Base-by-base conservation (phyloP, 2,329 filamentous ascomycete species). In the Sclerotinia glacialis region DNA sequence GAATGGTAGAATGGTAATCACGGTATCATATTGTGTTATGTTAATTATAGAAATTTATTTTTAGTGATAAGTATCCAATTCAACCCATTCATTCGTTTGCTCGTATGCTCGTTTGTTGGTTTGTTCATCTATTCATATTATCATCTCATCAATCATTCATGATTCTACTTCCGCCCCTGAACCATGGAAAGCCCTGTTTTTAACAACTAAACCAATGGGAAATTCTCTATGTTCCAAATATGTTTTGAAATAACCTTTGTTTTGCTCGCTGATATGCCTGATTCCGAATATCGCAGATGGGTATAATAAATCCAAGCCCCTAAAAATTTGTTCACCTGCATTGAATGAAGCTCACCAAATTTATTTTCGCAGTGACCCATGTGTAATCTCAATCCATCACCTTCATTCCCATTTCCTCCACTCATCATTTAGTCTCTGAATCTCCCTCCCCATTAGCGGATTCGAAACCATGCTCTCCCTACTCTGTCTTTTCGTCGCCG, bases 331-430 rank as follows among this genome's bases (percentile, higher is more conserved):
- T 11, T 26, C 1, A 37, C 3, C 9, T 7, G 14, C 26, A 21
- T 28, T 4, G 7, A 26, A 1, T 64, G 7, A 14, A 3, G 3
- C 16, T 31, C 3, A 6, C 5, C 37, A 26, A 40, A 4, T 52
- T 40, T 14, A 0, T 40, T 5, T 46, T 44, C 16, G 5, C 37
- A 16, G 26, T n/a, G 16, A n/a, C 26, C 11, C 37, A 26, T 12
- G 26, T 23, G 14, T 44, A 2, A 16, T 34, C 1, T 6, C 14
- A 18, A 21, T 16, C 9, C n/a, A 4, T 52, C 54, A 40, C 18
- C 11, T 26, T 69, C 74, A 83, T 74, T 85, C 83, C 79, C 80
- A 83, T 61, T 77, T 76, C 71, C 77, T 80, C 84, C 84, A 86
- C 68, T 83, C 80, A 66, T 80, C 78, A 47, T 79, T 75, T 66